These are phyloP conservation scores for Sugiyamaella qingdaonensis DNA, from an alignment of 805 yeast genomes.

Conservation along the genomic window DNA sequence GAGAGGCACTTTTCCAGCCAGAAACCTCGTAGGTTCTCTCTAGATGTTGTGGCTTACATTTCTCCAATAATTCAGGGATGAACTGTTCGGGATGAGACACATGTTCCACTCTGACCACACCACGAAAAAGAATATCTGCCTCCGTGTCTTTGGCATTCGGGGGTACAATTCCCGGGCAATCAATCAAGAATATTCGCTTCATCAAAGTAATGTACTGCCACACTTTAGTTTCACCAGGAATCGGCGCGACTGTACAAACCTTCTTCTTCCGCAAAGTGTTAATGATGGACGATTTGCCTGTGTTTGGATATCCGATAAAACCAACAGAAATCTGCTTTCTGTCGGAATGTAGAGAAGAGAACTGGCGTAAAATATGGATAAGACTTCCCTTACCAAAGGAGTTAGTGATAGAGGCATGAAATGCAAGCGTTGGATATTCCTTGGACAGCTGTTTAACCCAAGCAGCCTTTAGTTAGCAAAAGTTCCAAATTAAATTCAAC, in stretches of 20 bases:
- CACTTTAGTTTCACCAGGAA: conserved; percentile 98
- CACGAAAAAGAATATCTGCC: conserved; percentile 88
- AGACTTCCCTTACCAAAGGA: conserved; percentile 97
- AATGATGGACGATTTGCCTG: conserved; percentile 96
- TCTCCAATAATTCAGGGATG: conserved; percentile 77
- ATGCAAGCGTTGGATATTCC: conserved; percentile 90
- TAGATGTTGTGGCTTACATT: conserved; percentile 84
- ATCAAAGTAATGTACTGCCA: conserved; percentile 98
- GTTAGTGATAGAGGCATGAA: conserved; percentile 95
- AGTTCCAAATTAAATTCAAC: conserved; percentile 19
- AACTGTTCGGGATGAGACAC: conserved; percentile 94
- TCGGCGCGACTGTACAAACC: conserved; percentile 96
- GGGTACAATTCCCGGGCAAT: conserved; percentile 99
- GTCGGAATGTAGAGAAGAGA: conserved; percentile 83
- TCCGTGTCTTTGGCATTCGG: conserved; percentile 87
- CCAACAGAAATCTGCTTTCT: conserved; percentile 97
- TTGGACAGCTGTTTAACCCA: conserved; percentile 96
- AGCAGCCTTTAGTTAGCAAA: conserved; percentile 72
- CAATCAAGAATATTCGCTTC: conserved; percentile 92
- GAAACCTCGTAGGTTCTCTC: conserved; percentile 93
- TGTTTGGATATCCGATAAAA: conserved; percentile 94
- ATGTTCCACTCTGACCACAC: conserved; percentile 98
- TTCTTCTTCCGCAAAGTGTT: conserved; percentile 91
- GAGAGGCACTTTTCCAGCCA: conserved; percentile 76
- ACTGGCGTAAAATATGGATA: conserved; percentile 89